Evolutionary conservation across 140 eudicot species (phyloP), one percentile per base, ranked within the genome.

Genomic region (Bidens hawaiensis): DNA sequence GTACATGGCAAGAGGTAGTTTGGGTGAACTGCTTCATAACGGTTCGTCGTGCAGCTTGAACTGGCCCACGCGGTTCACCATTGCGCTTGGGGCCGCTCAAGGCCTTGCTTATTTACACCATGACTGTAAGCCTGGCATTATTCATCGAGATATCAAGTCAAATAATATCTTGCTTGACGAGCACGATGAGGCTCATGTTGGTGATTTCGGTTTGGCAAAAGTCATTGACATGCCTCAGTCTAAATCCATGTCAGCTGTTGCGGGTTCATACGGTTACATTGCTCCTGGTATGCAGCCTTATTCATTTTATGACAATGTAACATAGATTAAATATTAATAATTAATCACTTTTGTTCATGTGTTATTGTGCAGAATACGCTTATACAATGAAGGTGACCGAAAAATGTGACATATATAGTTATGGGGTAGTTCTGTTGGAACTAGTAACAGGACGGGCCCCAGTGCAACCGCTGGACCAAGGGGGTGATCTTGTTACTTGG

Each of bases 181-280:
- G 19, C 66, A 80, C 16, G 78, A 65, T 11, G 90, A 83, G 53
- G 90, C 90, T 56, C 90, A 80, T 80, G 86, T 83, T 24, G 90
- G 90, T 54, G 90, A 83, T 74, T 83, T 83, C 22, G 90, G 90
- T 24, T 68, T 83, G 76, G 90, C 90, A 1, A 83, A 83, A 75
- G 90, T 83, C n/a, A 76, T 83, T 11, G 90, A 83, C 67, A 83
- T 83, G 90, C 86, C 90, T 51, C 84, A 83, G 42, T 80, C 90
- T 14, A 83, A 83, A 36, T 83, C 90, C 54, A 76, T 83, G 86
- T 83, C 90, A 6, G 90, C 90, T 0, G 86, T 83, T 62, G 90
- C 90, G 5, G 90, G 90, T 23, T 83, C 90, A 3, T 83, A 83
- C 54, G 90, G 90, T 40, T 83, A 83, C 54, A 83, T 83, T 38